Evolutionary conservation across 352 stramenopile species (phyloP).

Genomic region (Phytophthora agathidicida): DNA sequence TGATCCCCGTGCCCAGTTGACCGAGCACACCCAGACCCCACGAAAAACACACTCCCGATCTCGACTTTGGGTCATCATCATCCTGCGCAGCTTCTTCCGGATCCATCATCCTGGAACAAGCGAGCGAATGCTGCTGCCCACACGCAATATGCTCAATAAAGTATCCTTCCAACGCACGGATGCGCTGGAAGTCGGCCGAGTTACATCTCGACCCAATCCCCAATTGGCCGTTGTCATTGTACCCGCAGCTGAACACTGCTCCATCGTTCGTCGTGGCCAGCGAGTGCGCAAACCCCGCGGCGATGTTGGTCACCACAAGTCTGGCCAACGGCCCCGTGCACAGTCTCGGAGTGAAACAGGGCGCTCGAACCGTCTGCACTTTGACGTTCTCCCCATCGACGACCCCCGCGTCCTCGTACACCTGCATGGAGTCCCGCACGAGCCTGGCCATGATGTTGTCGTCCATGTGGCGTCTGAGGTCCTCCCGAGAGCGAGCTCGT

Average conservation of each 20-base stretch:
- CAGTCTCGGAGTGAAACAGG: constrained; percentile 51
- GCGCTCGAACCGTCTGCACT: constrained; percentile 61
- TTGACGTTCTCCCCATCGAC: constrained; percentile 38
- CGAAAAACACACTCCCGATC: constrained; percentile 67
- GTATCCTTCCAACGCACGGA: constrained; percentile 52
- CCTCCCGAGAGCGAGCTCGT: constrained; percentile 17
- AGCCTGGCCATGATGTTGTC: constrained; percentile 67
- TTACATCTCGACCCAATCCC: constrained; percentile 71
- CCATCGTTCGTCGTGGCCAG: constrained; percentile 61
- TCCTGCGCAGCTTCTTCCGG: neutral
- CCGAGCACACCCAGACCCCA: constrained; percentile 81
- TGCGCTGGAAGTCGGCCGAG: constrained; percentile 60
- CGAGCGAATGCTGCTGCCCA: constrained; percentile 81
- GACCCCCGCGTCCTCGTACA: constrained; percentile 54
- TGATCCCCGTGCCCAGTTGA: constrained; percentile 67
- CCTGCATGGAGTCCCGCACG: constrained; percentile 67
- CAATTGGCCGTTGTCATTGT: constrained; percentile 87
- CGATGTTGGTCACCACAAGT: constrained; percentile 55
- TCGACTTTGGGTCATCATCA: constrained; percentile 19
- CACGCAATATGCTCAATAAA: constrained; percentile 73
- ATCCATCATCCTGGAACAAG: constrained; percentile 40
- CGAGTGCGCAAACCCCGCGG: constrained; percentile 80
- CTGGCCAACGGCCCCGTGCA: constrained; percentile 33
- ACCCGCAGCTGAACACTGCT: constrained; percentile 73
- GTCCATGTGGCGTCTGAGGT: constrained; percentile 37